Base-by-base conservation (phyloP, 805 yeast species). In the Metschnikowia arizonensis region DNA sequence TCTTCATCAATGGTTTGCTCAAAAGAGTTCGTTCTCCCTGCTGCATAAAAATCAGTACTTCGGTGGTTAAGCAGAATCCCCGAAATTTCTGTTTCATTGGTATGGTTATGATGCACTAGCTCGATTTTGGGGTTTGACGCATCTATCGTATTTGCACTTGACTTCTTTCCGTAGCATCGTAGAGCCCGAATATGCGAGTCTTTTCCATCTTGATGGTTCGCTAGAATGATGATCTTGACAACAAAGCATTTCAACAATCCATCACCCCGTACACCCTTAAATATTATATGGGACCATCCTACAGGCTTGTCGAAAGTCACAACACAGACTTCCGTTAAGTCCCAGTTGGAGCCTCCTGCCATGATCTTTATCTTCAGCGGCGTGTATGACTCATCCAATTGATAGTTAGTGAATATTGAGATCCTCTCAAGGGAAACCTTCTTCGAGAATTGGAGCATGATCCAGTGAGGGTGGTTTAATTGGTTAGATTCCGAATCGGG, bases 171-270 rank as follows among this genome's bases (percentile, higher is more conserved):
- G 50, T 62, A 81, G 69, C 56, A 87, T 62, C 70, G 79, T 14
- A 90, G 72, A 0, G 89, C 84, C 38, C 99, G 66, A 9, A 93
- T 69, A 61, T 89, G 98, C 0, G 96, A 83, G 62, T 93, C 99
- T 59, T 91, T 93, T 37, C 99, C 99, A 59, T 88, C 89, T 59
- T 90, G 97, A 56, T 88, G 96, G 56, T 95, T 93, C 1, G 86
- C 77, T 7, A 78, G 60, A 5, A 88, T 72, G n/a, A 75, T 60
- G 12, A 89, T 53, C 48, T 85, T 76, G 10, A 88, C 64, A 50
- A 82, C 66, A 55, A 81, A 84, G 42, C 93, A 79, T 54, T 85
- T 81, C 39, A 88, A 63, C 1, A 80, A 75, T 2, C 79, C 78
- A 44, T 77, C 82, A 9, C 66, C 62, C 31, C 85, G 62, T 2